These are phyloP conservation scores for Puccinellia tenuiflora DNA, from an alignment of 176 grass and related monocot genomes.

Conservation along the genomic window DNA sequence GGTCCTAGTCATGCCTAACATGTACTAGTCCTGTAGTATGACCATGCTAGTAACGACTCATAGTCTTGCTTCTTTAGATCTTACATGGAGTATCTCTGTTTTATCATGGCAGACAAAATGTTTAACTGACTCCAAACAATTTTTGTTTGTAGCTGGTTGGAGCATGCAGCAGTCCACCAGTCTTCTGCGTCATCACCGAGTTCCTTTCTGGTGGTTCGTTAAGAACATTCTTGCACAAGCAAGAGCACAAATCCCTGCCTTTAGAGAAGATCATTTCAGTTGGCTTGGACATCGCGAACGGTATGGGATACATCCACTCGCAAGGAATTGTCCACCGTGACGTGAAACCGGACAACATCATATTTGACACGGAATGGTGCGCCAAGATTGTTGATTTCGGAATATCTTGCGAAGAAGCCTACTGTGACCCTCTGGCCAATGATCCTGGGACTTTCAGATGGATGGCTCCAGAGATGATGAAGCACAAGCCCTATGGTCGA, in stretches of 20 bases:
- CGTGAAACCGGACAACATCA: conserved; percentile 94
- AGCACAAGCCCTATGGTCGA: conserved; percentile 55
- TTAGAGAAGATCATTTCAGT: conserved; percentile 59
- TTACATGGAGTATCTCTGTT: background rate
- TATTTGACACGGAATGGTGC: conserved; percentile 48
- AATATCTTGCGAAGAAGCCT: conserved; percentile 73
- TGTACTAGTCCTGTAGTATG: background rate
- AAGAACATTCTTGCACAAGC: conserved; percentile 80
- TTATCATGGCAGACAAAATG: background rate
- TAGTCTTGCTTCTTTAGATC: background rate
- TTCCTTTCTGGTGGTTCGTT: conserved; percentile 77
- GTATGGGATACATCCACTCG: conserved; percentile 84
- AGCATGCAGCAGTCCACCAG: conserved; percentile 61
- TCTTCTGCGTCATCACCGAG: conserved; percentile 84
- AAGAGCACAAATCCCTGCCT: conserved; percentile 60
- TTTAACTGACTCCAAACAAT: background rate
- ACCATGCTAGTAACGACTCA: background rate
- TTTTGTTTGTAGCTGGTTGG: conserved; percentile 57
- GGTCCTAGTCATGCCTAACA: background rate
- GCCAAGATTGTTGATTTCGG: conserved; percentile 97
- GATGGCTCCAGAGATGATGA: conserved; percentile 98
- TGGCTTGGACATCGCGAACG: conserved; percentile 63
- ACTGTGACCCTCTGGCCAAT: conserved; percentile 49
- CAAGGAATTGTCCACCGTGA: conserved; percentile 89
- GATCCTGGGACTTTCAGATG: conserved; percentile 90